Evolutionary conservation across 1,139 yeast genomes (phyloP), one percentile per base, ranked within the genome.

Genomic region (Candida frijolesensis): DNA sequence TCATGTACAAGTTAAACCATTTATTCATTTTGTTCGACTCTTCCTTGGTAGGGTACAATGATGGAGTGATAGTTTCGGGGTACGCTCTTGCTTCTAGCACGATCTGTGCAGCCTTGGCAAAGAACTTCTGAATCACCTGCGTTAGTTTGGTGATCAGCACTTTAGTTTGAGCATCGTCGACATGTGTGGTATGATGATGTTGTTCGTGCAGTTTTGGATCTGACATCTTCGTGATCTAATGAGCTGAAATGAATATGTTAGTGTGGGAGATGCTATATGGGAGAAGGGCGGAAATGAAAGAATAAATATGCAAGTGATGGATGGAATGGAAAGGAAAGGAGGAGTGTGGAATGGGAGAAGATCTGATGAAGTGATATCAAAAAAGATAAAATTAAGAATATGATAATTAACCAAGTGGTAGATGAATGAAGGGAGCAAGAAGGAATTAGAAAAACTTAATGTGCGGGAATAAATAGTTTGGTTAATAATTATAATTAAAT

Each of bases 1-100:
- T 57, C 49, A 84, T 68, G 55, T 84, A 85, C 16, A 89, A 64
- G 60, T 87, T 87, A 72, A 89, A 89, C 95, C 89, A 84, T 57
- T 76, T 79, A 62, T 82, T 81, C 12, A 57, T 33, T 38, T 54
- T 62, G 51, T 70, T 57, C 56, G 71, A 73, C 12, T 57, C 53
- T 19, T 49, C 54, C 19, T 45, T 41, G 19, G 50, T 40, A 30
- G 48, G 52, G 33, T 38, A 45, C 7, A 45, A 41, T 32, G 48
- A 37, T 30, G 35, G 47, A 14, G 37, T 14, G 18, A 44, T 40
- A 10, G 52, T 35, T n/a, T 58, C 64, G 7, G 52, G 48, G 16
- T 52, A 47, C 12, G 59, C 52, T 46, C 71, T 50, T 10, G 66
- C 53, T 14, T 60, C 60, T 15, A 61, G 46, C 2, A 66, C 76